phyloP scores from a whole-genome alignment of 768 basidiomycete genomes.

The Mycena indigotica region DNA sequence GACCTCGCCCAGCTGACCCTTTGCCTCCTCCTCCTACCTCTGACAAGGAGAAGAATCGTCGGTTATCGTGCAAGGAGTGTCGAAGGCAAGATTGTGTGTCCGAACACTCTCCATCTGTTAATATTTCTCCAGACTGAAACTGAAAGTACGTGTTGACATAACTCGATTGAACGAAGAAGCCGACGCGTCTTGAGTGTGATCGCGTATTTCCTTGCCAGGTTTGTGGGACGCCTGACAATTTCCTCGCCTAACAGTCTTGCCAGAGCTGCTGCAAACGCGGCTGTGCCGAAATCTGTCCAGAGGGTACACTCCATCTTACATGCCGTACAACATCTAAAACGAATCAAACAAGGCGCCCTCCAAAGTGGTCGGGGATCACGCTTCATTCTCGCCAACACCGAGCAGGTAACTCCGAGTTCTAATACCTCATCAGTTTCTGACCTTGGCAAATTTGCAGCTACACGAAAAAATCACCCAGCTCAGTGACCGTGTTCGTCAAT shows the following conservation, averaged over 20 bases:
- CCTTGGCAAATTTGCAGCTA: not conserved
- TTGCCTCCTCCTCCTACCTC: slow-evolving; percentile 23
- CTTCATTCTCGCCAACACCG: slow-evolving; percentile 70
- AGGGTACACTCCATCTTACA: slow-evolving; percentile 28
- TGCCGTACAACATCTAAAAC: slow-evolving; percentile 16
- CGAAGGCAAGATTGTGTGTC: slow-evolving; percentile 38
- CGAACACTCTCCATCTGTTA: not conserved
- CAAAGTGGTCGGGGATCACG: slow-evolving; percentile 33
- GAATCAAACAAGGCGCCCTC: slow-evolving; percentile 15
- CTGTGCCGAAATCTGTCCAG: slow-evolving; percentile 59
- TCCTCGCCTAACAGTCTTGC: slow-evolving; percentile 18
- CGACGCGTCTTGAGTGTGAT: slow-evolving; percentile 48
- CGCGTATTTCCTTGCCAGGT: slow-evolving; percentile 67
- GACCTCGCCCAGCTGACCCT: slow-evolving; percentile 30
- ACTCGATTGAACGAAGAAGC: too few species aligned
- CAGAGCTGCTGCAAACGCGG: slow-evolving; percentile 68
- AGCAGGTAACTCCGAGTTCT: slow-evolving; percentile 64
- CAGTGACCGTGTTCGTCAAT: slow-evolving; percentile 62
- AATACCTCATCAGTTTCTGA: too few species aligned
- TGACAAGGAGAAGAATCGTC: slow-evolving; percentile 49
- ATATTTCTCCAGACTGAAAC: slow-evolving; percentile 41
- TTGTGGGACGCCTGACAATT: slow-evolving; percentile 10
- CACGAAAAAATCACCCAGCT: slow-evolving; percentile 54
- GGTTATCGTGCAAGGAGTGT: slow-evolving; percentile 55
- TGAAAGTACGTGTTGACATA: slow-evolving; percentile 46